phyloP scores from a whole-genome alignment of 2,329 filamentous ascomycete species.

The Rasamsonia emersonii region DNA sequence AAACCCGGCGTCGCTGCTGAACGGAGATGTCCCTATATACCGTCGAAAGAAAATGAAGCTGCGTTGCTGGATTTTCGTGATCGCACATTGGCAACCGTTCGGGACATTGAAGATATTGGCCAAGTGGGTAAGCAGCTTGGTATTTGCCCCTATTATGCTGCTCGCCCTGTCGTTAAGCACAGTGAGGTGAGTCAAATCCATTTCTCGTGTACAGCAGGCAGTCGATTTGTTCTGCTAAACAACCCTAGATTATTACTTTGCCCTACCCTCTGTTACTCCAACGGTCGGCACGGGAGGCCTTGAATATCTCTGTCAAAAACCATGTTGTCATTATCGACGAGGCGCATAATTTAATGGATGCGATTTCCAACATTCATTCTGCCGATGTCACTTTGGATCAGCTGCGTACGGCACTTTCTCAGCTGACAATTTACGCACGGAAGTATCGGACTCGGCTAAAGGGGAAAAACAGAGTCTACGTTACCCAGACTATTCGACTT shows the following conservation, averaged over 20 bases:
- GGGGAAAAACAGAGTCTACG: constrained; percentile 82
- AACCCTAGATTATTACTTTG: constrained; percentile 64
- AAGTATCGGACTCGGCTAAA: constrained; percentile 83
- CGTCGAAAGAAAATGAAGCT: constrained; percentile 64
- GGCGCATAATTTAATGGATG: constrained; percentile 96
- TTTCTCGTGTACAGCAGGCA: background rate
- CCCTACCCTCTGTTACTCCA: constrained; percentile 89
- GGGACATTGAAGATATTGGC: constrained; percentile 88
- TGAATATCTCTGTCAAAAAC: constrained; percentile 75
- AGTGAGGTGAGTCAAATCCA: constrained; percentile 51
- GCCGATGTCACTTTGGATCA: constrained; percentile 66
- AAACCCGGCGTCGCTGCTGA: constrained; percentile 55
- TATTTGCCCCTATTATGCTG: constrained; percentile 95
- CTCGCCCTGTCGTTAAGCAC: constrained; percentile 68
- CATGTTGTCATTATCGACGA: constrained; percentile 96
- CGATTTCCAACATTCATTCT: constrained; percentile 78
- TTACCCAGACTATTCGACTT: constrained; percentile 77
- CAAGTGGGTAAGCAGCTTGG: constrained; percentile 66
- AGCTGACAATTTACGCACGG: constrained; percentile 73
- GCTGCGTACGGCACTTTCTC: constrained; percentile 60
- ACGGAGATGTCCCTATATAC: constrained; percentile 67
- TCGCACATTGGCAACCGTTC: constrained; percentile 69
- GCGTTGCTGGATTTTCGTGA: constrained; percentile 77
- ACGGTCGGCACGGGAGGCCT: constrained; percentile 73
- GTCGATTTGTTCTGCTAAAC: constrained; percentile 6